Evolutionary conservation across 495 filamentous ascomycete genomes (phyloP).

Genomic region (Neurospora pannonica): DNA sequence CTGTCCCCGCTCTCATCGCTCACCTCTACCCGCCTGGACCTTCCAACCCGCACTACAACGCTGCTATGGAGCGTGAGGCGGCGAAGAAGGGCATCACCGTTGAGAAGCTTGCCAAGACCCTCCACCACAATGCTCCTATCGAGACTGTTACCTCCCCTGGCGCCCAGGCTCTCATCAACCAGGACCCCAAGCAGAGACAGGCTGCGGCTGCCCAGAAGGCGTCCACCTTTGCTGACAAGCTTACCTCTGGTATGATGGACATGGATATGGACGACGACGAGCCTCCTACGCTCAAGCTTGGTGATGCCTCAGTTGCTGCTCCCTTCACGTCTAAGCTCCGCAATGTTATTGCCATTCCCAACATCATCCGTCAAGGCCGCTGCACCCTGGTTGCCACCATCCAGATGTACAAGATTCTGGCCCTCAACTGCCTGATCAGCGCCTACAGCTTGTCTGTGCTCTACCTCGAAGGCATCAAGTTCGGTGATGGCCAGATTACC

Average conservation of each 20-base stretch:
- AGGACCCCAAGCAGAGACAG: constrained; percentile 46
- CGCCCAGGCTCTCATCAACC: constrained; percentile 58
- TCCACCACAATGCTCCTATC: constrained; percentile 31
- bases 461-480: constrained; percentile 98
- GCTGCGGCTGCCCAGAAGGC: constrained; percentile 59
- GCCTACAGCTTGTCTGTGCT: constrained; percentile 95
- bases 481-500: constrained; percentile 95
- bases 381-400: constrained; percentile 97
- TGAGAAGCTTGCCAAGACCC: constrained; percentile 32
- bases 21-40: constrained; percentile 92
- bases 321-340: constrained; percentile 97
- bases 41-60: constrained; percentile 88
- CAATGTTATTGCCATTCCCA: constrained; percentile 93
- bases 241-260: constrained; percentile 85
- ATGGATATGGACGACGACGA: constrained; percentile 79
- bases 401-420: constrained; percentile 99
- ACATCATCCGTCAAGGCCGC: constrained; percentile 94
- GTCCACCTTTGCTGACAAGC: constrained; percentile 72
- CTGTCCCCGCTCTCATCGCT: constrained; percentile 81
- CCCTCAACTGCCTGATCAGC: constrained; percentile 95
- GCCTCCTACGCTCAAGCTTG: constrained; percentile 92
- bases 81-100: constrained; percentile 54
- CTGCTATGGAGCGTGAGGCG: constrained; percentile 78
- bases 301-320: constrained; percentile 92
- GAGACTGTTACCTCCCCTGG: constrained; percentile 62